Evolutionary conservation across 495 filamentous ascomycete genomes (phyloP).

Genomic region (Neurospora sp.): DNA sequence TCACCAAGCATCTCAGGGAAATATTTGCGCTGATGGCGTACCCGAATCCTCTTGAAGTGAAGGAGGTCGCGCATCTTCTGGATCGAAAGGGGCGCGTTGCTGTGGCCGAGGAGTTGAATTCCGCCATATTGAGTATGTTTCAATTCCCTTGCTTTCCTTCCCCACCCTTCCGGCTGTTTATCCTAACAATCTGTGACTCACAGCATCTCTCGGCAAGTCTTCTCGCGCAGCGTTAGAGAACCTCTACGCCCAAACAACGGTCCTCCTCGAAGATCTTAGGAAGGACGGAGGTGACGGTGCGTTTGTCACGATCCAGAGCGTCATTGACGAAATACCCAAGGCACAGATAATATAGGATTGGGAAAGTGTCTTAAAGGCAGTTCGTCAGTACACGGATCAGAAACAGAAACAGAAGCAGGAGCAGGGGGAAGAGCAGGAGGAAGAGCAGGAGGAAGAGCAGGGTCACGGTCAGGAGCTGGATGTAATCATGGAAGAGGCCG

Average conservation of each 20-base stretch:
- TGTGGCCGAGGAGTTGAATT: conserved; percentile 91
- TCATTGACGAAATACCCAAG: conserved; percentile 39
- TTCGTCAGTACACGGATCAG: background rate
- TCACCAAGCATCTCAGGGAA: conserved; percentile 66
- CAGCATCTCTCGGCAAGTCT: conserved; percentile 84
- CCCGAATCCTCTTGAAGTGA: conserved; percentile 61
- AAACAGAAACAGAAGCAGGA: background rate
- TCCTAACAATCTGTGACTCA: conserved; percentile 11
- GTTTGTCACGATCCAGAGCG: conserved; percentile 74
- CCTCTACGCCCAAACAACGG: conserved; percentile 77
- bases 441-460: too few species aligned
- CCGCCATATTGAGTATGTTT: conserved; percentile 76
- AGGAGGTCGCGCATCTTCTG: conserved; percentile 68
- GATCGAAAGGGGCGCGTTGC: conserved; percentile 63
- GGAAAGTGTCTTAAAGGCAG: background rate
- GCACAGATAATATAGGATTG: conserved; percentile 14
- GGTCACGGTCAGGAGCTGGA: background rate
- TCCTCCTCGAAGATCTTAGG: conserved; percentile 70
- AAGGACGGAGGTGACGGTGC: conserved; percentile 77
- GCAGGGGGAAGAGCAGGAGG: background rate
- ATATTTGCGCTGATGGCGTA: conserved; percentile 89
- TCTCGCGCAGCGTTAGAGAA: conserved; percentile 79
- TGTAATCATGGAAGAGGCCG: background rate
- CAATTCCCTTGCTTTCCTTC: background rate
- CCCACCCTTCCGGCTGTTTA: background rate